Percentiles rank a stretch among this genome's conserved stretches.
These are phyloP conservation scores for Pilobolus umbonatus DNA, from an alignment of 192 early-diverging fungal genomes.

Conservation along the genomic window DNA sequence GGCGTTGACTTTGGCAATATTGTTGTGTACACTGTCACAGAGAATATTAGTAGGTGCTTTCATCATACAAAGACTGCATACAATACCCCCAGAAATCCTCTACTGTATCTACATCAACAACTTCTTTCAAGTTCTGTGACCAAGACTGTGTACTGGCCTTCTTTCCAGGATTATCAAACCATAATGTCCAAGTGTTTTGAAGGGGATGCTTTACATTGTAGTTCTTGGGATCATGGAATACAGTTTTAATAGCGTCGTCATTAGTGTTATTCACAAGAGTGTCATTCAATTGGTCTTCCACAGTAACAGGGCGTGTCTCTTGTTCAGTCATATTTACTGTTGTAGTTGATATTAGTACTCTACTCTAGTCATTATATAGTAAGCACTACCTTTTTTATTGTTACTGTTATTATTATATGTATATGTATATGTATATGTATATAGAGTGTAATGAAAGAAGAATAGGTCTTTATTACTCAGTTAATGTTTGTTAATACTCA, in stretches of 20 bases:
- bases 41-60: background rate
- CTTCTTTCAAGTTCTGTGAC: constrained; percentile 81
- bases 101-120: constrained; percentile 88
- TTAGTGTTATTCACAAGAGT: constrained; percentile 3
- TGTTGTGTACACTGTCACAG: constrained; percentile 61
- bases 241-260: constrained; percentile 37
- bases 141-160: constrained; percentile 74
- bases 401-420: too few relatives aligned
- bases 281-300: background rate
- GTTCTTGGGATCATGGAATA: constrained; percentile 58
- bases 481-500: too few relatives aligned
- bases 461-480: too few relatives aligned
- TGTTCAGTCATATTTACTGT: constrained; percentile 11
- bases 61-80: background rate
- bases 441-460: too few relatives aligned
- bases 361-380: too few relatives aligned
- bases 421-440: too few relatives aligned
- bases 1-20: constrained; percentile 69
- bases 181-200: constrained; percentile 88
- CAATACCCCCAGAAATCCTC: constrained; percentile 96
- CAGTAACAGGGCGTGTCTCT: constrained; percentile 12
- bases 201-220: constrained; percentile 89
- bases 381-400: too few relatives aligned
- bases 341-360: too few relatives aligned
- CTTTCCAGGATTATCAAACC: constrained; percentile 88